Percentiles rank a stretch among this genome's conserved stretches.
Conservation (phyloP, 2,329 filamentous ascomycete species). For the Xylariales sp. region DNA sequence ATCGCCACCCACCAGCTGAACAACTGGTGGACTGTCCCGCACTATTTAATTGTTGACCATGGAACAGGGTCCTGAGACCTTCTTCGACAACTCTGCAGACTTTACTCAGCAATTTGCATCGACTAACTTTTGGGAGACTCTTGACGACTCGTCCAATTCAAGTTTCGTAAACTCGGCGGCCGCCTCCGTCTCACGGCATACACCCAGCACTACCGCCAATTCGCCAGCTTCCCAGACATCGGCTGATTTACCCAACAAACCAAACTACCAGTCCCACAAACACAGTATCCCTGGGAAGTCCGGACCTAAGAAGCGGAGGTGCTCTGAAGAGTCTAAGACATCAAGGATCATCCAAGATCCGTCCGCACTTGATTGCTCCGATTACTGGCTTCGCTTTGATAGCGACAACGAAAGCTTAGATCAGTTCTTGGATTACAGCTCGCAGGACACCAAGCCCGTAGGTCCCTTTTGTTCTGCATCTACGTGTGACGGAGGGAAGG, state of each 20-base stretch:
- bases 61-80: slow-evolving; percentile 46
- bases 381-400: slow-evolving; percentile 53
- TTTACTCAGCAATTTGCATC: slow-evolving; percentile 50
- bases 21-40: slow-evolving; percentile 3
- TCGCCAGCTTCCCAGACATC: slow-evolving; percentile 47
- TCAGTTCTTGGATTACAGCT: slow-evolving; percentile 40
- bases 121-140: slow-evolving; percentile 51
- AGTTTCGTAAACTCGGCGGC: slow-evolving; percentile 47
- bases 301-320: slow-evolving; percentile 48
- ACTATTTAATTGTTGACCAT: slow-evolving; percentile 34
- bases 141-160: slow-evolving; percentile 48
- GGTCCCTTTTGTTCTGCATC: slow-evolving; percentile 40
- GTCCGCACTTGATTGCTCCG: slow-evolving; percentile 51
- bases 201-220: slow-evolving; percentile 45
- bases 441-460: slow-evolving; percentile 44
- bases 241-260: slow-evolving; percentile 40
- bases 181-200: slow-evolving; percentile 45
- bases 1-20: slow-evolving; percentile 21
- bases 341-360: slow-evolving; percentile 45
- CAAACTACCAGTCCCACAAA: slow-evolving; percentile 45
- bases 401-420: slow-evolving; percentile 51
- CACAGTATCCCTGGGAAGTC: slow-evolving; percentile 46
- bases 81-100: slow-evolving; percentile 49
- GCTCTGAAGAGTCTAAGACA: slow-evolving; percentile 46
- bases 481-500: slow-evolving; percentile 31